Evolutionary conservation across 305 asterid genomes (phyloP).

Genomic region (Solanum chacoense): DNA sequence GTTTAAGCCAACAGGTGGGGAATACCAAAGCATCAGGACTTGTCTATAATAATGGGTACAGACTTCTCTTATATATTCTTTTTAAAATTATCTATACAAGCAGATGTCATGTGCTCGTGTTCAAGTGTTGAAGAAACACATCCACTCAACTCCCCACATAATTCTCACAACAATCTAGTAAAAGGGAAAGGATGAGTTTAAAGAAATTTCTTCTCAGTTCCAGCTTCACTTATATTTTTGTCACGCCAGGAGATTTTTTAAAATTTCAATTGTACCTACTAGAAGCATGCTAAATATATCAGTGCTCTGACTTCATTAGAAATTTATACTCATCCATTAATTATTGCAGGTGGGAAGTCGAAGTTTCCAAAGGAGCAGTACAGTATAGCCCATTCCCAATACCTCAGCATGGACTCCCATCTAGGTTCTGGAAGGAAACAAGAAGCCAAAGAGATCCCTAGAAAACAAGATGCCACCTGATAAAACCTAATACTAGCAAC

Average conservation of each 20-base stretch:
- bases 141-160: background rate
- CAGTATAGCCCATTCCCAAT: slow-evolving; percentile 69
- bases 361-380: slow-evolving; percentile 21
- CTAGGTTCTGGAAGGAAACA: slow-evolving; percentile 38
- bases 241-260: background rate
- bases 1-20: background rate
- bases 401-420: slow-evolving; percentile 48
- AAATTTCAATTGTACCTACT: background rate
- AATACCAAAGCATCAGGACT: background rate
- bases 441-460: slow-evolving; percentile 6
- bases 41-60: background rate
- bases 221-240: background rate
- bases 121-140: background rate
- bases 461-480: background rate
- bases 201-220: background rate
- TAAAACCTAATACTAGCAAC: background rate
- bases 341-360: slow-evolving; percentile 48
- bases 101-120: background rate
- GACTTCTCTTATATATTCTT: background rate
- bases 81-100: background rate
- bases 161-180: background rate
- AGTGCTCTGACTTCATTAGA: background rate
- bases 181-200: background rate
- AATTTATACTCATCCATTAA: slow-evolving; percentile 1
- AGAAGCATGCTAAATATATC: background rate